Conservation (phyloP, 1,284 basidiomycete species). For the Irpex rosettiformis region DNA sequence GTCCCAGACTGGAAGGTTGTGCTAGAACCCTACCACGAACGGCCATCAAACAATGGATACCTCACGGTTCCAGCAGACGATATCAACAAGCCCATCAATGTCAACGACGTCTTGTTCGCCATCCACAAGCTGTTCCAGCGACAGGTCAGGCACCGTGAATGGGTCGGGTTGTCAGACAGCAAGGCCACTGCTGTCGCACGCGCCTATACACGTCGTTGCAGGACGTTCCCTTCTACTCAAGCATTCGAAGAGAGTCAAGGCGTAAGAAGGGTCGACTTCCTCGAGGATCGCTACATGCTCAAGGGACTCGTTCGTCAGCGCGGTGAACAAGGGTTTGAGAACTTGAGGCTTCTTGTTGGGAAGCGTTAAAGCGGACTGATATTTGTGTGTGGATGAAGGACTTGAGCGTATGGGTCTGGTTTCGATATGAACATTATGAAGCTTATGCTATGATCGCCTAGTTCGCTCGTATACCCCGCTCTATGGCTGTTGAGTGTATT, state of each 20-base stretch:
- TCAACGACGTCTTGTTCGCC: conserved; percentile 54
- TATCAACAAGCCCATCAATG: conserved; percentile 40
- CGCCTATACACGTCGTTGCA: conserved; percentile 55
- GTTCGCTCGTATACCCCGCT: not conserved
- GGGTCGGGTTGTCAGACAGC: conserved; percentile 39
- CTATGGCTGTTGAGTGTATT: not conserved
- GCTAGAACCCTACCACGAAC: conserved; percentile 35
- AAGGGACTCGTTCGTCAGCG: conserved; percentile 45
- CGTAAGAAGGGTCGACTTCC: conserved; percentile 43
- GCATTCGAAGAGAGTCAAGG: conserved; percentile 46
- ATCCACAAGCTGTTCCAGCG: conserved; percentile 50
- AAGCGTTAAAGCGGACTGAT: conserved; percentile 1
- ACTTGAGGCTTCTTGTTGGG: conserved; percentile 36
- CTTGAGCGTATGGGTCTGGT: not conserved
- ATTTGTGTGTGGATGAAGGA: not conserved
- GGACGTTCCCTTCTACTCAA: conserved; percentile 34
- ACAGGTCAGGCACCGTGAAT: conserved; percentile 55
- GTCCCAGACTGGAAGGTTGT: conserved; percentile 62
- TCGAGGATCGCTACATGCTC: conserved; percentile 49
- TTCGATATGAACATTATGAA: too few relatives aligned
- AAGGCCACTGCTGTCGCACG: conserved; percentile 44
- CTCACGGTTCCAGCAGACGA: conserved; percentile 20
- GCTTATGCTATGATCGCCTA: not conserved
- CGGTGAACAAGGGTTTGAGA: conserved; percentile 35
- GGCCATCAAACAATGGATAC: conserved; percentile 20